These are phyloP conservation scores for Pseudocercospora cruenta DNA, from an alignment of 2,329 filamentous ascomycete species.

Conservation along the genomic window DNA sequence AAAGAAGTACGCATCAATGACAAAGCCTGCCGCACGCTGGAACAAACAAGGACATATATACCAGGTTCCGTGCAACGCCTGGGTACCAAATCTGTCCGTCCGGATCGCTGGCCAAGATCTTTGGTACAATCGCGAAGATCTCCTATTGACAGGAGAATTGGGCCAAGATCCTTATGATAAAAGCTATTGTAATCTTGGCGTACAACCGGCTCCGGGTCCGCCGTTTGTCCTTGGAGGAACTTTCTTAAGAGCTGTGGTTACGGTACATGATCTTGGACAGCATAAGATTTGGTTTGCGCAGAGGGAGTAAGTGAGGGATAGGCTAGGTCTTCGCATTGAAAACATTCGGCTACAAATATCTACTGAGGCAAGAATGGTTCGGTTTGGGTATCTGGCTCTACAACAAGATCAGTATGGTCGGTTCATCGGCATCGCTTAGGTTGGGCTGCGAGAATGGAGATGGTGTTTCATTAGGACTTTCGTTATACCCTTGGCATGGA, in stretches of 20 bases:
- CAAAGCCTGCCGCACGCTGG: background rate
- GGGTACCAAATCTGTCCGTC: background rate
- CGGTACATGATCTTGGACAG: conserved; percentile 52
- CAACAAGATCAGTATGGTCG: too few species aligned
- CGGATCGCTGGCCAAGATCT: background rate
- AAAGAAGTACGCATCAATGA: background rate
- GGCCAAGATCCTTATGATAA: conserved; percentile 22
- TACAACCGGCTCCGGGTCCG: conserved; percentile 35
- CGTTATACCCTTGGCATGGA: background rate
- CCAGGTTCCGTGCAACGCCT: background rate
- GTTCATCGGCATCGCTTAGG: too few species aligned
- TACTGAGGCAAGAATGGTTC: background rate
- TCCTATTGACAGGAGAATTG: background rate
- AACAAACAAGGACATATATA: background rate
- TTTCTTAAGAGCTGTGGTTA: conserved; percentile 54
- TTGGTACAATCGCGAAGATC: conserved; percentile 2
- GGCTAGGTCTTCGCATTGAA: too few species aligned
- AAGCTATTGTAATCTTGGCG: conserved; percentile 36
- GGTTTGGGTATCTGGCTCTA: background rate
- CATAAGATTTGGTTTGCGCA: conserved; percentile 6
- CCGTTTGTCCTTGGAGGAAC: conserved; percentile 49
- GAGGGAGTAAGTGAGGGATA: background rate
- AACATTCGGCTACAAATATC: too few species aligned
- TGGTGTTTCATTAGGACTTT: background rate
- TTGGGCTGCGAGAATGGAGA: background rate